These are phyloP conservation scores for Scortechinia acanthostroma DNA, from an alignment of 2,329 filamentous ascomycete species.

Conservation along the genomic window DNA sequence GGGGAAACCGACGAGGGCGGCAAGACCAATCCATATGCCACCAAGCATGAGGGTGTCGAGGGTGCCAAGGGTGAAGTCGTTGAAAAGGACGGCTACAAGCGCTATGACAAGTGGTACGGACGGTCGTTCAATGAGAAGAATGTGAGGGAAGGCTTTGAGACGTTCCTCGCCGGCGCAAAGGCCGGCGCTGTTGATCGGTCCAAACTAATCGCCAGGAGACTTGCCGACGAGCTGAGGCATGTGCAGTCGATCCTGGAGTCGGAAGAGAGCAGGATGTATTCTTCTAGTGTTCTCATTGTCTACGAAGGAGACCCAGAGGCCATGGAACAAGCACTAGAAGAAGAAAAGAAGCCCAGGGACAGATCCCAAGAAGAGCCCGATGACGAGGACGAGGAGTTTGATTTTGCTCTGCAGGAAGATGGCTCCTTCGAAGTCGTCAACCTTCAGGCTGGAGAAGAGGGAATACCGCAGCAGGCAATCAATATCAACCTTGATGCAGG, in stretches of 20 bases:
- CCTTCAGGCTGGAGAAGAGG: not conserved
- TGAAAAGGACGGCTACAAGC: conserved; percentile 41
- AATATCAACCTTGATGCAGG: conserved; percentile 6
- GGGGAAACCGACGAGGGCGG: conserved; percentile 6
- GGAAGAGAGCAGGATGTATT: conserved; percentile 64
- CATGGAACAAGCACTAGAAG: conserved; percentile 36
- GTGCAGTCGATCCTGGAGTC: conserved; percentile 47
- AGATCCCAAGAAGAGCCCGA: conserved; percentile 15
- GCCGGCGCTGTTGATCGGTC: conserved; percentile 27
- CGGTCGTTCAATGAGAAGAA: conserved; percentile 45
- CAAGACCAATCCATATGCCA: conserved; percentile 18
- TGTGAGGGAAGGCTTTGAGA: conserved; percentile 46
- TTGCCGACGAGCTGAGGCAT: conserved; percentile 38
- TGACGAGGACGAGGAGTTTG: conserved; percentile 14
- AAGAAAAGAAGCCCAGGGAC: conserved; percentile 17
- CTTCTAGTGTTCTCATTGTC: conserved; percentile 54
- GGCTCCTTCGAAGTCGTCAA: not conserved
- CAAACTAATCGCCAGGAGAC: conserved; percentile 27
- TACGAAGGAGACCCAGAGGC: conserved; percentile 57
- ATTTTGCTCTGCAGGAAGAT: not conserved
- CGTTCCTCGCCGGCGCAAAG: conserved; percentile 38
- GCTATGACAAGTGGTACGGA: conserved; percentile 62
- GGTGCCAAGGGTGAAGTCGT: conserved; percentile 23
- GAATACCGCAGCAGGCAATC: not conserved
- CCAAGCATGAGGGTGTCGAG: conserved; percentile 11